phyloP scores from a whole-genome alignment of 768 basidiomycete species.

The Dictyophora rubrovolvata region DNA sequence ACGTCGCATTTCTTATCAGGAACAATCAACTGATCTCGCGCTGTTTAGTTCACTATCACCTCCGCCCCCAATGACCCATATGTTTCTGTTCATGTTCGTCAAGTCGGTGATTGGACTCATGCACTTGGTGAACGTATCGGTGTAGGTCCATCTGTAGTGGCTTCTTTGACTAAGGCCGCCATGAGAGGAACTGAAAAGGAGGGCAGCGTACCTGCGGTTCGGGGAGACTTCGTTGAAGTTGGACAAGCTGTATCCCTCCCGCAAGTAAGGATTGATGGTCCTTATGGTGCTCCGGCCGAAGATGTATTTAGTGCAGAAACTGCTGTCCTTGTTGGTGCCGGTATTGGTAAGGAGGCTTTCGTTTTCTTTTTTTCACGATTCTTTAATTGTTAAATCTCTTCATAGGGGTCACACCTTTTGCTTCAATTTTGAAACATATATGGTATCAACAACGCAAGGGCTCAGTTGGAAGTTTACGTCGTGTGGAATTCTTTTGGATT shows the following conservation, averaged over 20 bases:
- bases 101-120: conserved; percentile 83
- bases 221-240: conserved; percentile 77
- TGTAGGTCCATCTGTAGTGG: conserved; percentile 66
- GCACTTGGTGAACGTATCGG: conserved; percentile 82
- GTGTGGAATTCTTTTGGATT: conserved; percentile 94
- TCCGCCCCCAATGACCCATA: conserved; percentile 93
- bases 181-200: conserved; percentile 69
- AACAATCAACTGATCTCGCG: conserved; percentile 1
- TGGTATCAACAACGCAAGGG: conserved; percentile 86
- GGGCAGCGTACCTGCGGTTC: conserved; percentile 29
- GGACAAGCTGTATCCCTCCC: conserved; percentile 40
- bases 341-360: conserved; percentile 56
- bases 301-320: conserved; percentile 82
- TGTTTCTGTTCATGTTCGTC: conserved; percentile 85
- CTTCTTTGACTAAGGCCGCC: conserved; percentile 66
- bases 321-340: conserved; percentile 85
- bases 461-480: conserved; percentile 66
- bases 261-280: conserved; percentile 81
- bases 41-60: conserved; percentile 77
- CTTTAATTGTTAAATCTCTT: not conserved
- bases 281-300: conserved; percentile 88
- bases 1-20: not conserved
- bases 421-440: conserved; percentile 89
- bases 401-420: conserved; percentile 84
- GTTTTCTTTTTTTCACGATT: not conserved